phyloP scores from a whole-genome alignment of 768 basidiomycete genomes.

The Termitomyces sp. region DNA sequence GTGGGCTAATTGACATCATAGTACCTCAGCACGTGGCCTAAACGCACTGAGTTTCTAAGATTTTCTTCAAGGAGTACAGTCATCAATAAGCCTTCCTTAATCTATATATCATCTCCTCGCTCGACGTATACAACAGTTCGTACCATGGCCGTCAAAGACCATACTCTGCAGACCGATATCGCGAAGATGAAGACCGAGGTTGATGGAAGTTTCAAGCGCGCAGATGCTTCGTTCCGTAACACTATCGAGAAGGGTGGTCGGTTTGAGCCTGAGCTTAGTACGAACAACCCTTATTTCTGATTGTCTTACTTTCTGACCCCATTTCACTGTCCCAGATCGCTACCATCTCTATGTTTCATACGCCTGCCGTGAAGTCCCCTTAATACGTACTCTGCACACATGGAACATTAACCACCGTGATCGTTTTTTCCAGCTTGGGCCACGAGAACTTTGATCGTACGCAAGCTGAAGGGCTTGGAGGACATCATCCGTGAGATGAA shows the following conservation, averaged over 20 bases:
- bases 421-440: slow-evolving; percentile 72
- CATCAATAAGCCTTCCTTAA: neutral
- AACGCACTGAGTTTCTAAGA: slow-evolving; percentile 6
- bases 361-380: slow-evolving; percentile 65
- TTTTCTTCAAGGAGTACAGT: slow-evolving; percentile 7
- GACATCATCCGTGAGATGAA: slow-evolving; percentile 65
- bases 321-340: slow-evolving; percentile 49
- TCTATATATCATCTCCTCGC: neutral
- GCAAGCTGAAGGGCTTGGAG: slow-evolving; percentile 92
- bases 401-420: slow-evolving; percentile 7
- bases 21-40: neutral
- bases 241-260: slow-evolving; percentile 53
- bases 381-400: neutral
- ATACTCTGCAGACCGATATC: slow-evolving; percentile 46
- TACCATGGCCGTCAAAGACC: slow-evolving; percentile 28
- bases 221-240: slow-evolving; percentile 53
- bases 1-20: neutral
- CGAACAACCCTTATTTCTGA: slow-evolving; percentile 18
- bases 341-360: slow-evolving; percentile 91
- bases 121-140: slow-evolving; percentile 1
- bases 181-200: slow-evolving; percentile 44
- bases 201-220: slow-evolving; percentile 57
- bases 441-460: slow-evolving; percentile 81
- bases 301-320: neutral
- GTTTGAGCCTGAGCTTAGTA: slow-evolving; percentile 78